Evolutionary conservation across 1,284 basidiomycete species (phyloP).

Genomic region (Tilletia indica): DNA sequence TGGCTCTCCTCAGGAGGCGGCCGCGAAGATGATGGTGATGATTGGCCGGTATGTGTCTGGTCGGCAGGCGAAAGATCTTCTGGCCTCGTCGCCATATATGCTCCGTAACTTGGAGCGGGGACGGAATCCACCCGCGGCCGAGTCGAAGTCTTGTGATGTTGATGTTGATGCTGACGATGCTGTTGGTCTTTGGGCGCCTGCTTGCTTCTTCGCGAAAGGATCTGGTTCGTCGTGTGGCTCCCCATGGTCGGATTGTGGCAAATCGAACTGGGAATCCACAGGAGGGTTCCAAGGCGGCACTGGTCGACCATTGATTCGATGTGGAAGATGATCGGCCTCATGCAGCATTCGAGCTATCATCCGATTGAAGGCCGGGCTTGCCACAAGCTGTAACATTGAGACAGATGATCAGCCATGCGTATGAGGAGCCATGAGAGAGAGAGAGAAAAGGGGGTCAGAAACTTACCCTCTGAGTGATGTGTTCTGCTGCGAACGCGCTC

Average conservation of each 20-base stretch:
- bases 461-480: constrained; percentile 35
- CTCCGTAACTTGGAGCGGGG: constrained; percentile 31
- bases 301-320: constrained; percentile 36
- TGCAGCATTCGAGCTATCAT: constrained; percentile 44
- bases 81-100: background rate
- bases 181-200: background rate
- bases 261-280: constrained; percentile 29
- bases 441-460: no score
- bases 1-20: constrained; percentile 23
- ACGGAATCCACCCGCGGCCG: background rate
- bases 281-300: constrained; percentile 39
- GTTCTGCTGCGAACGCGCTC: constrained; percentile 36
- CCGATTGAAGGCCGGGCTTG: constrained; percentile 41
- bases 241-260: constrained; percentile 27
- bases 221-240: constrained; percentile 44
- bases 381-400: constrained; percentile 22
- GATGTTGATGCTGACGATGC: background rate
- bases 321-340: constrained; percentile 44
- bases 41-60: background rate
- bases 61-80: background rate
- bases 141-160: background rate
- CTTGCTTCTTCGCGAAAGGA: constrained; percentile 28
- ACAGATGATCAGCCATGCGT: background rate
- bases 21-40: background rate
- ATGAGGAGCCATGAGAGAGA: background rate